A percentile compares a stretch with the other conserved stretches of the same genome.
Conservation (phyloP, 2,329 filamentous ascomycete species). For the Colletotrichum sp. region DNA sequence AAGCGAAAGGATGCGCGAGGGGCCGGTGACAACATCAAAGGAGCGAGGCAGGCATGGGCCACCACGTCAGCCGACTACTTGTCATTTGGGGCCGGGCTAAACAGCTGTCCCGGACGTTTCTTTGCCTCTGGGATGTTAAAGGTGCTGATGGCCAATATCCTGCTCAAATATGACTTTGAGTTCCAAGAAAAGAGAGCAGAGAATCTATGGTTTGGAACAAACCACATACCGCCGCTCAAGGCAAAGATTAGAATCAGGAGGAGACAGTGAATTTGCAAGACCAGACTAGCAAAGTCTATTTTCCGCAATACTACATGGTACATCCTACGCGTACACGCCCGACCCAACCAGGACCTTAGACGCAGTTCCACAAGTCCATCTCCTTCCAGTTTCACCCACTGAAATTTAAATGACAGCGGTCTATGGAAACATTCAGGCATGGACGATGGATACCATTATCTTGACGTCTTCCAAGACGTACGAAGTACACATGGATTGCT, state of each 20-base stretch:
- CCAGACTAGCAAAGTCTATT: neutral
- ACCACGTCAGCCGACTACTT: conserved; percentile 35
- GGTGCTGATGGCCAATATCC: neutral
- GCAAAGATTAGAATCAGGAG: neutral
- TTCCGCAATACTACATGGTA: neutral
- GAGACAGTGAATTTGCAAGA: neutral
- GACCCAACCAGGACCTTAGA: neutral
- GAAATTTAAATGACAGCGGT: neutral
- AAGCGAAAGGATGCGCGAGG: conserved; percentile 21
- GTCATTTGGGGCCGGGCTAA: conserved; percentile 33
- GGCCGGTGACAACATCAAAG: conserved; percentile 26
- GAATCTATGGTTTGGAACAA: neutral
- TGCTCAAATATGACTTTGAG: neutral
- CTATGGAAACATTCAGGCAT: neutral
- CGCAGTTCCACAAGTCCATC: neutral
- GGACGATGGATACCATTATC: neutral
- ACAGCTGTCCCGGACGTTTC: neutral
- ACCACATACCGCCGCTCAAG: neutral
- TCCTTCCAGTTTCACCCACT: neutral
- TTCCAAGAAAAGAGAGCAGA: neutral
- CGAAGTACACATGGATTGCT: neutral
- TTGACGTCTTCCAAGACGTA: neutral
- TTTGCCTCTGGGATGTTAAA: neutral
- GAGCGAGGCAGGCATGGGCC: conserved; percentile 33
- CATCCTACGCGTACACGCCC: neutral